Evolutionary conservation across 1,284 basidiomycete species (phyloP).

Genomic region (Inonotus hispidus): DNA sequence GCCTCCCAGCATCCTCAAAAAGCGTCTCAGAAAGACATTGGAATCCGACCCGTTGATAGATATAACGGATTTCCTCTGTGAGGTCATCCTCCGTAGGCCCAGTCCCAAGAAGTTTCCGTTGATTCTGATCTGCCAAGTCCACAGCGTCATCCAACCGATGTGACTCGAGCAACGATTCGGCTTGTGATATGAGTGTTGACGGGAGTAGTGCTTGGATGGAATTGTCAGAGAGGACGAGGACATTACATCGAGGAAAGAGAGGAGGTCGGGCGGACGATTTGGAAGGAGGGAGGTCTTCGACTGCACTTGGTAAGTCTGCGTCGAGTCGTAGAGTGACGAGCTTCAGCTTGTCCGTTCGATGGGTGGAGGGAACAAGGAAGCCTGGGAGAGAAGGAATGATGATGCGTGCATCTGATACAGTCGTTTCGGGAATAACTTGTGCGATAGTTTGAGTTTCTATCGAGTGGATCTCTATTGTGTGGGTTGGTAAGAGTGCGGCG

Average conservation of each 20-base stretch:
- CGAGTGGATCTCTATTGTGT: constrained; percentile 77
- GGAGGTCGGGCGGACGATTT: constrained; percentile 15
- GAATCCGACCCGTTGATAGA: constrained; percentile 75
- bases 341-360: constrained; percentile 13
- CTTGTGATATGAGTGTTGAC: constrained; percentile 67
- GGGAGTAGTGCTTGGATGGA: constrained; percentile 65
- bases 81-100: constrained; percentile 2
- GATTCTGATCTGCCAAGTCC: constrained; percentile 53
- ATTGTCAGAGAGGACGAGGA: constrained; percentile 59
- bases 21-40: constrained; percentile 64
- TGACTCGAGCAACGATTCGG: constrained; percentile 61
- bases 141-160: constrained; percentile 63
- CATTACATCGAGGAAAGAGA: constrained; percentile 53
- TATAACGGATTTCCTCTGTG: constrained; percentile 62
- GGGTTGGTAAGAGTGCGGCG: constrained; percentile 71
- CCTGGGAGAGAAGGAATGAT: constrained; percentile 3
- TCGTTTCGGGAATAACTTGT: constrained; percentile 50
- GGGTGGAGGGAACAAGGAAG: constrained; percentile 15
- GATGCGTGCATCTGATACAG: neutral
- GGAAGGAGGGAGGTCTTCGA: neutral
- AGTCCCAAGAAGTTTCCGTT: constrained; percentile 51
- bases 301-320: neutral
- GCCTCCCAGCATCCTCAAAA: constrained; percentile 72
- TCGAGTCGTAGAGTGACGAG: constrained; percentile 9
- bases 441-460: constrained; percentile 70